These are phyloP conservation scores for Conticribra guillardii DNA, from an alignment of 108 stramenopile genomes.

Conservation along the genomic window DNA sequence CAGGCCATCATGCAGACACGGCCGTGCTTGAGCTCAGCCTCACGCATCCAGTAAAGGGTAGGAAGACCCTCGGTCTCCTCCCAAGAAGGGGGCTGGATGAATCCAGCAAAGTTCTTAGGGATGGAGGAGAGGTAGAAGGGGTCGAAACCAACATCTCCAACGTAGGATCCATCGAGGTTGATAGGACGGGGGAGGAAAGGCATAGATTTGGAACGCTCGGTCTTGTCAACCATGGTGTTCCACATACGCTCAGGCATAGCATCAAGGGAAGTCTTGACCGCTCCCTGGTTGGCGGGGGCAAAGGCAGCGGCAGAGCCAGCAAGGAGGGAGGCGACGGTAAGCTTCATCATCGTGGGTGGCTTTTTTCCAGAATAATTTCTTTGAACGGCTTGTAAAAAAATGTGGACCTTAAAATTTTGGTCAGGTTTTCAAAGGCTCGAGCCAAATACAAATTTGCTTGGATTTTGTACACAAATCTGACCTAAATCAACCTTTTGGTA, in stretches of 20 bases:
- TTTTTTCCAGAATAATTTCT: not conserved
- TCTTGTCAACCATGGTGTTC: slow-evolving; percentile 90
- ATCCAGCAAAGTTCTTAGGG: slow-evolving; percentile 91
- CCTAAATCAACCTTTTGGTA: too few relatives aligned
- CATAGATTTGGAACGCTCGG: slow-evolving; percentile 70
- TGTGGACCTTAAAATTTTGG: not conserved
- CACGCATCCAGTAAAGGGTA: slow-evolving; percentile 93
- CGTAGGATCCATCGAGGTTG: slow-evolving; percentile 86
- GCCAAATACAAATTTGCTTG: too few relatives aligned
- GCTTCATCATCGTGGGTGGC: slow-evolving; percentile 86
- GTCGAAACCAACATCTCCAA: slow-evolving; percentile 94
- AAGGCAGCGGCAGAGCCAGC: slow-evolving; percentile 84
- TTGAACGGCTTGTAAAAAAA: not conserved
- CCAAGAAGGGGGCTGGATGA: slow-evolving; percentile 92
- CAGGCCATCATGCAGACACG: slow-evolving; percentile 89
- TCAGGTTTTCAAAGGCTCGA: too few relatives aligned
- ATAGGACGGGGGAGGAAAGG: slow-evolving; percentile 88
- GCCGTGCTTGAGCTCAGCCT: slow-evolving; percentile 90
- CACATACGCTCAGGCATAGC: slow-evolving; percentile 86
- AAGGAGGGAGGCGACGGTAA: slow-evolving; percentile 72
- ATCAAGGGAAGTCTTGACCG: slow-evolving; percentile 57
- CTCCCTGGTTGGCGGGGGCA: slow-evolving; percentile 58
- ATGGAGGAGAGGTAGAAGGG: slow-evolving; percentile 92
- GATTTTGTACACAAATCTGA: too few relatives aligned
- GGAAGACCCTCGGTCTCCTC: slow-evolving; percentile 78